Percentiles rank a stretch among this genome's conserved stretches.
Evolutionary conservation across 2,329 filamentous ascomycete species (phyloP).

Genomic region (Cladophialophora yegresii): DNA sequence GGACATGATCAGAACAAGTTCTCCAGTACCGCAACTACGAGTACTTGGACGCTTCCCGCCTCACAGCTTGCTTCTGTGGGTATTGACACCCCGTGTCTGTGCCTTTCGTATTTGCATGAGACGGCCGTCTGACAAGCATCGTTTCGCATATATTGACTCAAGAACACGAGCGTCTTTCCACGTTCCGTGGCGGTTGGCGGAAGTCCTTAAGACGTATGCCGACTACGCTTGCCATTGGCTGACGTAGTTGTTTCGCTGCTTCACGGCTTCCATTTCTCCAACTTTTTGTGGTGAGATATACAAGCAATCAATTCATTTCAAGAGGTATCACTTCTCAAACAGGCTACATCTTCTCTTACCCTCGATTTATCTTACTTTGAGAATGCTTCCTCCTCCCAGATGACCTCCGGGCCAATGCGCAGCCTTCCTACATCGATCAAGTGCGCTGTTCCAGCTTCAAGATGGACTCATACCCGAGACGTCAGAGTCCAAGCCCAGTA

Average conservation of each 20-base stretch:
- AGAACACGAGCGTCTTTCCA: neutral
- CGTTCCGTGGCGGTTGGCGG: neutral
- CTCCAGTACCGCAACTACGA: neutral
- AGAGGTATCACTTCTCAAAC: neutral
- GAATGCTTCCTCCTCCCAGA: conserved; percentile 31
- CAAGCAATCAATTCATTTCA: neutral
- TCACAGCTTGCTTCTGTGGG: neutral
- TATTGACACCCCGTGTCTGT: too few relatives aligned
- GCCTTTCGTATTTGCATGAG: too few relatives aligned
- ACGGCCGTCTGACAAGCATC: neutral
- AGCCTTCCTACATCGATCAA: conserved; percentile 24
- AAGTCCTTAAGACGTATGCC: neutral
- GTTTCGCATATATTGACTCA: neutral
- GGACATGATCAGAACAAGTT: neutral
- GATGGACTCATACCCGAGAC: conserved; percentile 11
- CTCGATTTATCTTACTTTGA: conserved; percentile 3
- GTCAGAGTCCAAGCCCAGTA: conserved; percentile 4
- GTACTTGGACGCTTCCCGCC: neutral
- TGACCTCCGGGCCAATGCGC: conserved; percentile 34
- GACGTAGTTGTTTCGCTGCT: conserved; percentile 6
- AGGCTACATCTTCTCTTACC: neutral
- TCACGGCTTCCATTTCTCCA: neutral
- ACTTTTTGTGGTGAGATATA: conserved; percentile 12
- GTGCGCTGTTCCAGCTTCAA: conserved; percentile 11
- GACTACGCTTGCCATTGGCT: neutral